Evolutionary conservation across 371 early-diverging fungal genomes (phyloP), one percentile per base, ranked within the genome.

Genomic region (Capniomyces stellatus): DNA sequence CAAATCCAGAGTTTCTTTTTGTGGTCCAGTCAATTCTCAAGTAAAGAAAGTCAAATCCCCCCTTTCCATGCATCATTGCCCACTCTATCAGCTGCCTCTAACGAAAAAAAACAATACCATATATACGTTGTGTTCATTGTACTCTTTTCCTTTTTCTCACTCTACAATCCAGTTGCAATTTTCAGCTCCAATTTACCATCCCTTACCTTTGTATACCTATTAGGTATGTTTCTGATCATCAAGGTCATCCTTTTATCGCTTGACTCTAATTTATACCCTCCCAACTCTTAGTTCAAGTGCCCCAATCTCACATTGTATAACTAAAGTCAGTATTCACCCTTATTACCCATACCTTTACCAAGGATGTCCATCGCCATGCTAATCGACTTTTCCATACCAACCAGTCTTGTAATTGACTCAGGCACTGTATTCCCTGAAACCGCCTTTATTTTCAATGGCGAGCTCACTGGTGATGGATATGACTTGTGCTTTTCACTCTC

Each of bases 41-140:
- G 28, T 49, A 49, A 4, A 49, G 21, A 30, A 49, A 49, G 28
- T 49, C 49, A 49, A 49, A 49, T 28, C 25, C 29, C n/a, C 49
- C 49, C 28, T n/a, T 22, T 25, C 49, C 49, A 27, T n/a, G 21
- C 10, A 3, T 10, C 49, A 24, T 49, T 13, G 49, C 49, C 49
- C 49, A 49, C n/a, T 49, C 49, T 10, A 49, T 49, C 25, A 49
- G 28, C 28, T 49, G 49, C n/a, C 49, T n/a, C 49, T 49, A 49
- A n/a, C n/a, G n/a, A n/a, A 4, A 44, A 19, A 12, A 4, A 4
- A 44, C 46, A 22, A 13, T 19, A 40, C 40, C 40, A 40, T 19
- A 19, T 40, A 40, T 40, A n/a, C n/a, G n/a, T n/a, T n/a, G n/a
- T n/a, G n/a, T n/a, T n/a, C n/a, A n/a, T n/a, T n/a, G n/a, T n/a